Conservation (phyloP, 2,329 filamentous ascomycete species). For the Apiospora phragmitis region DNA sequence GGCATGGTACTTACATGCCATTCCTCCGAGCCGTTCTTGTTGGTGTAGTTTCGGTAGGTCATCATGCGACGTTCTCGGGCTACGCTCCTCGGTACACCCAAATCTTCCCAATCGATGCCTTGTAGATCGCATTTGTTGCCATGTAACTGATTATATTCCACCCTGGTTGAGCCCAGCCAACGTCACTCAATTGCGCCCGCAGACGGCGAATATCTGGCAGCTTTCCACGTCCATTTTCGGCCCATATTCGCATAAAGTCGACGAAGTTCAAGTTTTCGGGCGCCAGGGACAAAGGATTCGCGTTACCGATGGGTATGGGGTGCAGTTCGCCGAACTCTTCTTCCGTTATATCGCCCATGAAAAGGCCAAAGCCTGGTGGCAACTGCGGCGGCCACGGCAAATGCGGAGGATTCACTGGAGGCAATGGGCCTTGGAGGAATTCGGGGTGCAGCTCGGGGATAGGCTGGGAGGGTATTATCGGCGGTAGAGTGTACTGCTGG, state of each 20-base stretch:
- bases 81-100: constrained; percentile 50
- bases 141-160: constrained; percentile 48
- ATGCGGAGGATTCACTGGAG: constrained; percentile 9
- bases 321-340: constrained; percentile 25
- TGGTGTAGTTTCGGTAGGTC: constrained; percentile 61
- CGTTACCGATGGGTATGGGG: constrained; percentile 30
- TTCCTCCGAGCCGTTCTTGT: constrained; percentile 46
- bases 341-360: constrained; percentile 18
- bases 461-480: constrained; percentile 22
- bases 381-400: background rate
- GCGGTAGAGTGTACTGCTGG: constrained; percentile 34
- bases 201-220: background rate
- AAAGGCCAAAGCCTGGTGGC: background rate
- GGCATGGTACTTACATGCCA: constrained; percentile 45
- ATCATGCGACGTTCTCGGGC: constrained; percentile 48
- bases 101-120: constrained; percentile 56
- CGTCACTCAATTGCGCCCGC: constrained; percentile 24
- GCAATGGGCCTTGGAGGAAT: background rate
- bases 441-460: background rate
- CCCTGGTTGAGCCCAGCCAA: constrained; percentile 23
- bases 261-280: constrained; percentile 50
- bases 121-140: constrained; percentile 60
- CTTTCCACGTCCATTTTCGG: constrained; percentile 17
- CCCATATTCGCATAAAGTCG: constrained; percentile 54
- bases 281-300: constrained; percentile 37